Evolutionary conservation across 768 basidiomycete genomes (phyloP).

Genomic region (Phallus indusiatus): DNA sequence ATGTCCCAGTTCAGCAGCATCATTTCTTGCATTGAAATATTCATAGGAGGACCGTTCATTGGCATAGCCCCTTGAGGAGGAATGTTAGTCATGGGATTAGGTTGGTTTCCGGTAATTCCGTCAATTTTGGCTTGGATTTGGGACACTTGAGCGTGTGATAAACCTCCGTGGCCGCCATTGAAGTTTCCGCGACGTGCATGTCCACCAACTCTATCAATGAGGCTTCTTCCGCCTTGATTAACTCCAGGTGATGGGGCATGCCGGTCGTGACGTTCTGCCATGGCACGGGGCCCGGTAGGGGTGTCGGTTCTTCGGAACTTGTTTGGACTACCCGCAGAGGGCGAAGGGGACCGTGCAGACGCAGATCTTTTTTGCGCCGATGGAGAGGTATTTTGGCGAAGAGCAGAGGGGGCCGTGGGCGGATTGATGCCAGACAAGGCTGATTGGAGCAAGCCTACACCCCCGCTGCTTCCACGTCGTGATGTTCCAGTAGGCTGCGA

Average conservation of each 20-base stretch:
- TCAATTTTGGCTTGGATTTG: conserved; percentile 72
- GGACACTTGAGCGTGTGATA: conserved; percentile 7
- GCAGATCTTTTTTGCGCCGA: conserved; percentile 55
- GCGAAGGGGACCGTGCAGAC: conserved; percentile 55
- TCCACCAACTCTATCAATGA: conserved; percentile 76
- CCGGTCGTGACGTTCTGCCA: conserved; percentile 33
- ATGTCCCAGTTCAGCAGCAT: conserved; percentile 89
- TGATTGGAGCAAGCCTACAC: background rate
- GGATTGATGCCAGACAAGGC: conserved; percentile 6
- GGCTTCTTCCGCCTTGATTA: conserved; percentile 35
- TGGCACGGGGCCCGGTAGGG: conserved; percentile 81
- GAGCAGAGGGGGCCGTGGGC: conserved; percentile 5
- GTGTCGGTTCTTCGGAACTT: conserved; percentile 52
- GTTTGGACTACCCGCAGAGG: conserved; percentile 33
- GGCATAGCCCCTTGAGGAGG: conserved; percentile 4
- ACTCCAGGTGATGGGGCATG: conserved; percentile 20
- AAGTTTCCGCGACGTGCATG: conserved; percentile 19
- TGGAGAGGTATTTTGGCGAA: conserved; percentile 18
- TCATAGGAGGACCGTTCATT: conserved; percentile 6
- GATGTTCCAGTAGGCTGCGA: background rate
- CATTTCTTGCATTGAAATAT: conserved; percentile 69
- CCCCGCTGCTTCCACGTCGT: conserved; percentile 1
- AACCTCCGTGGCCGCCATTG: conserved; percentile 31
- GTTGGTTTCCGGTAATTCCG: conserved; percentile 42
- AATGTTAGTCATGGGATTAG: conserved; percentile 10